phyloP scores from a whole-genome alignment of 139 green algal genomes.

The Micromonas commoda region DNA sequence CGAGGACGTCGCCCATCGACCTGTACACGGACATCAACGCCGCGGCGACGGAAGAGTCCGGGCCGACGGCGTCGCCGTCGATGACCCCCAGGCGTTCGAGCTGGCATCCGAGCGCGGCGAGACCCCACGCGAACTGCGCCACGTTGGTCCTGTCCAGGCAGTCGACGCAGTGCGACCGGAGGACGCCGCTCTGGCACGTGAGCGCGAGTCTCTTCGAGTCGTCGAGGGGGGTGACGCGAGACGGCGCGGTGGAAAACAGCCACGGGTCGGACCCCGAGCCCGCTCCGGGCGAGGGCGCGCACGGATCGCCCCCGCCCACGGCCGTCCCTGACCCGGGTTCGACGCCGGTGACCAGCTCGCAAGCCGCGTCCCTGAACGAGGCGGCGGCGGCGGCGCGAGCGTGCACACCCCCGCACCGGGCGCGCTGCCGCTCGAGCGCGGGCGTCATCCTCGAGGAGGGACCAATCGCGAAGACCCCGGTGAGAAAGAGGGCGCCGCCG shows the following conservation, averaged over 20 bases:
- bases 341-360: neutral
- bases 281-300: too few species aligned
- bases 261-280: neutral
- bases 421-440: neutral
- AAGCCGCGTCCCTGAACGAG: neutral
- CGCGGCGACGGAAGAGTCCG: conserved; percentile 38
- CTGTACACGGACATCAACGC: conserved; percentile 86
- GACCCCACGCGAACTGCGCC: conserved; percentile 73
- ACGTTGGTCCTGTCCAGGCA: conserved; percentile 96
- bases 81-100: conserved; percentile 56
- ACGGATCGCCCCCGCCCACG: neutral
- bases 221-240: neutral
- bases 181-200: conserved; percentile 36
- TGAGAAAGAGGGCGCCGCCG: neutral
- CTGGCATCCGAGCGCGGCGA: conserved; percentile 69
- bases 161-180: conserved; percentile 93
- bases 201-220: neutral
- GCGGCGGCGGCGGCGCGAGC: too few species aligned
- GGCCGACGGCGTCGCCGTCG: neutral
- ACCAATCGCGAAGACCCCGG: neutral
- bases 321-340: neutral
- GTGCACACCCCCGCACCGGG: neutral
- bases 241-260: neutral
- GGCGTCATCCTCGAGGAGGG: neutral
- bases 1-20: conserved; percentile 75